Evolutionary conservation across 208 protist genomes (phyloP).

Genomic region (Phytomonas francai): DNA sequence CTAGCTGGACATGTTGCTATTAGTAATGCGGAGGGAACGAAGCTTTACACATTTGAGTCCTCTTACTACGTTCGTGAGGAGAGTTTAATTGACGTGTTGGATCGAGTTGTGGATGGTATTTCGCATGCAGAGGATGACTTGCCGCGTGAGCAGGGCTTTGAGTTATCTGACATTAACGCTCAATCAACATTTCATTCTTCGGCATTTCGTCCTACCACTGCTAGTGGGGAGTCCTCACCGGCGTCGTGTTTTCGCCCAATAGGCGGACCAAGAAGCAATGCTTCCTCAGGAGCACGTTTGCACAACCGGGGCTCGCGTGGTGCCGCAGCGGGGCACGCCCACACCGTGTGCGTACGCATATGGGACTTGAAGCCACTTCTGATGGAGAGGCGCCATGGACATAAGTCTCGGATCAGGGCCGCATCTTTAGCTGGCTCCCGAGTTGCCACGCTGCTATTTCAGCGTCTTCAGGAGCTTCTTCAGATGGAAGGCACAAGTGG

Average conservation of each 20-base stretch:
- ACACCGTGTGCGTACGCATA: slow-evolving; percentile 34
- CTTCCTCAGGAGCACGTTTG: background rate
- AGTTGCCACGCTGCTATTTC: slow-evolving; percentile 28
- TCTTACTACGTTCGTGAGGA: slow-evolving; percentile 63
- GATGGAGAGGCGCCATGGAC: slow-evolving; percentile 34
- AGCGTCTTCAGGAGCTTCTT: slow-evolving; percentile 32
- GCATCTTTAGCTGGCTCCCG: slow-evolving; percentile 17
- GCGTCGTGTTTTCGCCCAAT: background rate
- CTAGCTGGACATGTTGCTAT: slow-evolving; percentile 77
- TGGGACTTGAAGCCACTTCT: slow-evolving; percentile 63
- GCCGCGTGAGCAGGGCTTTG: background rate
- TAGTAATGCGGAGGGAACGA: slow-evolving; percentile 59
- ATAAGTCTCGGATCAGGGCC: slow-evolving; percentile 13
- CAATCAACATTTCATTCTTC: background rate
- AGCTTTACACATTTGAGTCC: slow-evolving; percentile 60
- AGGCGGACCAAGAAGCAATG: background rate
- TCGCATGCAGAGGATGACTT: background rate
- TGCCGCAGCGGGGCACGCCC: slow-evolving; percentile 23
- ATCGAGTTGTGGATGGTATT: slow-evolving; percentile 16
- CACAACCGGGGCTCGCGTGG: background rate
- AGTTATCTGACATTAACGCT: background rate
- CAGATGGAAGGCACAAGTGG: slow-evolving; percentile 13
- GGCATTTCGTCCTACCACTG: background rate
- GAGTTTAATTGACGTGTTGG: slow-evolving; percentile 33
- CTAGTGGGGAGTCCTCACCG: background rate